Conservation (phyloP, 768 basidiomycete genomes). For the Rhizopogon roseolus region DNA sequence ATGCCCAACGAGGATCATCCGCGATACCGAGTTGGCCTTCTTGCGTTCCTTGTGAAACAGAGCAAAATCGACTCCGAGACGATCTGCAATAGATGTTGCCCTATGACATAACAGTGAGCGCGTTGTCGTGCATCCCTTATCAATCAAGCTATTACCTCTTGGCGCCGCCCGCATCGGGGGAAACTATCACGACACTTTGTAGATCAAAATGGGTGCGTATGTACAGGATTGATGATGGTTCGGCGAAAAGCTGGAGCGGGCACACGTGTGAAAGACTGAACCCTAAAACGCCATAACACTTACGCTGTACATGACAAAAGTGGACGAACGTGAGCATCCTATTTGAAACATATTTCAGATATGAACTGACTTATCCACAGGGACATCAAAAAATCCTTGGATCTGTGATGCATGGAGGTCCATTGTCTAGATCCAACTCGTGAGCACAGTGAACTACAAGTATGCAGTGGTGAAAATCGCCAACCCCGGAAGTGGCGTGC, state of each 20-base stretch:
- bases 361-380: constrained; percentile 91
- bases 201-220: constrained; percentile 90
- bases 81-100: constrained; percentile 95
- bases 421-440: constrained; percentile 67
- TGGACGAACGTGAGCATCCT: constrained; percentile 11
- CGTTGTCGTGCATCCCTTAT: not conserved
- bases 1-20: constrained; percentile 94
- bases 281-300: constrained; percentile 26
- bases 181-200: constrained; percentile 87
- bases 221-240: constrained; percentile 92
- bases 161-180: constrained; percentile 96
- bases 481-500: not conserved
- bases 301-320: constrained; percentile 35
- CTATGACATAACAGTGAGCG: constrained; percentile 38
- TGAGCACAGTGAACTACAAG: constrained; percentile 4
- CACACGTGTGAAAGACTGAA: constrained; percentile 16
- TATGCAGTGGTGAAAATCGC: not conserved
- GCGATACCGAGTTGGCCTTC: constrained; percentile 91
- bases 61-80: constrained; percentile 95
- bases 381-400: constrained; percentile 99
- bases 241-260: constrained; percentile 74
- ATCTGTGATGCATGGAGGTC: constrained; percentile 99
- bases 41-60: constrained; percentile 99
- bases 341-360: not conserved
- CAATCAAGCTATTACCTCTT: constrained; percentile 62